phyloP scores from a whole-genome alignment of 106 monocot species.

The Ottelia alismoides region DNA sequence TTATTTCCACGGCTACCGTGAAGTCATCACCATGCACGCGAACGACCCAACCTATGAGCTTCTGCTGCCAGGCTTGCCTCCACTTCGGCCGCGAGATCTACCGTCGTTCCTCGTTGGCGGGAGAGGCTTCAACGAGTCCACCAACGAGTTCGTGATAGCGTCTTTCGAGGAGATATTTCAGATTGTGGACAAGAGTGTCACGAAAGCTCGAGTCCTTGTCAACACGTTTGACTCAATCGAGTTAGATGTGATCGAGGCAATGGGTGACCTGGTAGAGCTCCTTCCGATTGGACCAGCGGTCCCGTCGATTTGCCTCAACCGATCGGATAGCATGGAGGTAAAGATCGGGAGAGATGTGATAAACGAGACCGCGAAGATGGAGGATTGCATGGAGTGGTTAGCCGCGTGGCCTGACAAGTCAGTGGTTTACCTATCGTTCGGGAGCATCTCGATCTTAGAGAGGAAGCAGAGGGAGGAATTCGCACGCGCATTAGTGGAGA shows the following conservation, averaged over 20 bases:
- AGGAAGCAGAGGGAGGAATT: constrained; percentile 15
- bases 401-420: constrained; percentile 2
- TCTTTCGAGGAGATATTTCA: neutral
- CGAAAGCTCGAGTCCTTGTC: constrained; percentile 18
- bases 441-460: constrained; percentile 2
- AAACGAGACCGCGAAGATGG: neutral
- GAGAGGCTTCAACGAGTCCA: neutral
- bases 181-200: neutral
- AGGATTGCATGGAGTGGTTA: constrained; percentile 15
- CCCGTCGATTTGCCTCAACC: neutral
- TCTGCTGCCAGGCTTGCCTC: constrained; percentile 21
- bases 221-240: constrained; percentile 50
- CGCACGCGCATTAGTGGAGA: constrained; percentile 2
- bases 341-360: neutral
- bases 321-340: no score
- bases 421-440: constrained; percentile 21
- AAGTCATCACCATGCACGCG: neutral
- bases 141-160: neutral
- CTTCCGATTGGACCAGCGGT: constrained; percentile 31
- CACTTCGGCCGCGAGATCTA: constrained; percentile 23
- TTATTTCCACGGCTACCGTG: constrained; percentile 12
- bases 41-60: constrained; percentile 11
- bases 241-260: constrained; percentile 2
- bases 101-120: constrained; percentile 20
- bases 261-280: constrained; percentile 5